Evolutionary conservation across 169 alveolate genomes (phyloP), one percentile per base, ranked within the genome.

Genomic region (Toxoplasma gondii): DNA sequence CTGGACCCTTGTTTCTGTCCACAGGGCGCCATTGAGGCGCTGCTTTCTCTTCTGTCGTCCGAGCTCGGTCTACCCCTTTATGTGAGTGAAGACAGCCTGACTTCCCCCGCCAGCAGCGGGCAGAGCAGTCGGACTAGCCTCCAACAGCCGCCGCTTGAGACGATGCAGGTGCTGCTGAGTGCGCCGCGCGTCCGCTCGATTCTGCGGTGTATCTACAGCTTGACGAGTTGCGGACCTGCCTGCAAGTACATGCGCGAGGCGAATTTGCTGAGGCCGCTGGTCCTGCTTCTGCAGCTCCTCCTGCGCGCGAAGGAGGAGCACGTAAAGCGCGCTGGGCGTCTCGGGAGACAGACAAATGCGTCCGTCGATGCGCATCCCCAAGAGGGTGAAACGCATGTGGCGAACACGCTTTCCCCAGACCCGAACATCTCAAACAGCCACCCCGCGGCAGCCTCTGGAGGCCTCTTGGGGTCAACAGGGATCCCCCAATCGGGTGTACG

Each of bases 201-300:
- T 31, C 90, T 82, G 90, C 53, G 90, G 64, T 82, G 90, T 82
- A 36, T 82, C n/a, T 82, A 82, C 90, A 82, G 67, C 90, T 82
- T 82, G 67, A 82, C 69, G 31, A 82, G 67, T 31, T 43, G 90
- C 64, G 53, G 69, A 4, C 90, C 90, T 4, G 90, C 38, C 54
- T 43, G 90, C n/a, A 82, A 82, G 64, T 41, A 82, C 64, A 44
- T 82, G 12, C 53, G 90, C 69, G 90, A 82, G 67, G 90, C 90
- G 90, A 82, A 82, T 43, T 27, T 82, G 53, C 67, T 82, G 53
- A 64, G 41, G 16, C 67, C 90, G 67, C 64, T 82, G 12, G 44
- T 41, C 34, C 90, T 9, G 34, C 90, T 82, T 12, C 24, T 82
- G 1, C 69, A 82, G 67, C 9, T 39, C 31, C 90, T 82, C 12